These are phyloP conservation scores for Leccinum pellstonianum DNA, from an alignment of 768 basidiomycete species.

Conservation along the genomic window DNA sequence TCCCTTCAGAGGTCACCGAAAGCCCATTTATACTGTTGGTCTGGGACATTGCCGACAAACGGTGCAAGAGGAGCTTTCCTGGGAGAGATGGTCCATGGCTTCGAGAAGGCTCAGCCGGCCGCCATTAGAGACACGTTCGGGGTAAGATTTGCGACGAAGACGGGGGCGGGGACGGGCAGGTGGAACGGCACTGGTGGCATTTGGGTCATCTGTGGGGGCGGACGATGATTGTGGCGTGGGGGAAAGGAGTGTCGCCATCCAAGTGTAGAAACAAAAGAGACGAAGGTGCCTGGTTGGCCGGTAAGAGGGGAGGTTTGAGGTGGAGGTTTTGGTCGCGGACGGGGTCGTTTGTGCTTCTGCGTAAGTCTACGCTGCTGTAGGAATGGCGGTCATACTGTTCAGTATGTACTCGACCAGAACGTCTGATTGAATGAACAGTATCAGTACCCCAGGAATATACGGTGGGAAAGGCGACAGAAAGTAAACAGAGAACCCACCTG, in stretches of 20 bases:
- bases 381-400: neutral
- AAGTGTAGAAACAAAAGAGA: constrained; percentile 17
- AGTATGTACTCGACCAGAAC: too few species aligned
- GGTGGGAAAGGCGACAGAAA: too few species aligned
- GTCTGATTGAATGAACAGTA: too few species aligned
- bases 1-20: constrained; percentile 23
- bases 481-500: too few species aligned
- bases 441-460: too few species aligned
- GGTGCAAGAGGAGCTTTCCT: constrained; percentile 9
- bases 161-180: constrained; percentile 18
- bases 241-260: constrained; percentile 15
- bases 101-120: constrained; percentile 29
- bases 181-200: neutral
- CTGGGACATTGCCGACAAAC: constrained; percentile 9
- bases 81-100: constrained; percentile 27
- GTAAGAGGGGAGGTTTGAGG: constrained; percentile 16
- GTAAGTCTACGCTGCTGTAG: constrained; percentile 9
- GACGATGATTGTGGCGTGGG: neutral
- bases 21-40: constrained; percentile 17
- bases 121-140: constrained; percentile 24
- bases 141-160: constrained; percentile 22
- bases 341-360: constrained; percentile 12
- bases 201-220: neutral
- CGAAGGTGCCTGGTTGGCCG: constrained; percentile 21
- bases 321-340: constrained; percentile 20